Evolutionary conservation across 306 rosid genomes (phyloP).

Genomic region (Begonia fuchsioides): DNA sequence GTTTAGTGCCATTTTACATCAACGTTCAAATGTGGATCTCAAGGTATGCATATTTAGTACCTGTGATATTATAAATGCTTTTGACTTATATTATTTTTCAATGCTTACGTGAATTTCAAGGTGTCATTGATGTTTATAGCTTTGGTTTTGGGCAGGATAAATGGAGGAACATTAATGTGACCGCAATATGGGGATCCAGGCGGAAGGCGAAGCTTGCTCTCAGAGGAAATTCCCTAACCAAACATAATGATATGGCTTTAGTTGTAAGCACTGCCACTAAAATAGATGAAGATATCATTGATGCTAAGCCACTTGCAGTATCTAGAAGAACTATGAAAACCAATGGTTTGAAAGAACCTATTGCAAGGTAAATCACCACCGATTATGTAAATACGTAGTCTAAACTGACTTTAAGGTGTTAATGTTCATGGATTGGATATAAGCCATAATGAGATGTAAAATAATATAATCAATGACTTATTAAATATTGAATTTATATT

Average conservation of each 20-base stretch:
- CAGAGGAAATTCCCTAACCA: constrained; percentile 35
- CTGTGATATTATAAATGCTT: constrained; percentile 4
- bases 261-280: constrained; percentile 26
- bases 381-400: background rate
- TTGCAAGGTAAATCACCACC: constrained; percentile 41
- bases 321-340: constrained; percentile 28
- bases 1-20: constrained; percentile 52
- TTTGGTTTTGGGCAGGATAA: constrained; percentile 67
- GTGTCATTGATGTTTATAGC: constrained; percentile 1
- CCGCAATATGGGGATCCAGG: constrained; percentile 97
- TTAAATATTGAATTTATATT: background rate
- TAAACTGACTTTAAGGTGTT: background rate
- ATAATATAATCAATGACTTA: background rate
- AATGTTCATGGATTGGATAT: background rate
- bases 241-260: constrained; percentile 30
- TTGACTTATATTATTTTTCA: too few species aligned
- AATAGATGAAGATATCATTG: constrained; percentile 35
- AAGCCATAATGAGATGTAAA: background rate
- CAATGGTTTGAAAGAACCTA: constrained; percentile 46
- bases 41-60: constrained; percentile 29
- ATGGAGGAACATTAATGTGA: constrained; percentile 94
- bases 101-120: background rate
- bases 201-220: constrained; percentile 97
- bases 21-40: constrained; percentile 93
- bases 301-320: constrained; percentile 45